Base-by-base conservation (phyloP, 495 filamentous ascomycete species). In the Tuber umbilicatum region DNA sequence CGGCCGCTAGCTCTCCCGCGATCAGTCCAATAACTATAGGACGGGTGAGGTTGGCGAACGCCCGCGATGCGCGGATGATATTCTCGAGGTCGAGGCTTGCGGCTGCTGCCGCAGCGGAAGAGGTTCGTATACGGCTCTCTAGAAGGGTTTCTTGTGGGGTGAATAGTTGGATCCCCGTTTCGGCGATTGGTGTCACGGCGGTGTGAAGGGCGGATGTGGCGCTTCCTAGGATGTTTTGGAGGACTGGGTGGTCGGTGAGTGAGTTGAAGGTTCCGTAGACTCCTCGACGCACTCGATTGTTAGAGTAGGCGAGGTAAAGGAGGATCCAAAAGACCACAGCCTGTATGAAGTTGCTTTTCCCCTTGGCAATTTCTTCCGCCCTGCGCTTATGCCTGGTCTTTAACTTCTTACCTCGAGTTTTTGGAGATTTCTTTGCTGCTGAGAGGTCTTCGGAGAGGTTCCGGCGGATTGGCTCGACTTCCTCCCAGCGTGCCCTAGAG, bases 391-490 rank as follows among this genome's bases (percentile, higher is more conserved):
- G n/a, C 12, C 12, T 31, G 2, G n/a, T n/a, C 27, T 31, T 64
- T 64, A 9, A 10, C 14, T 31, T 64, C 55, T 27, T 55, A 21
- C 12, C n/a, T 14, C 55, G 55, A 31, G 55, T 31, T 64, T 14
- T 12, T 16, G 27, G n/a, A 31, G 12, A 2, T 64, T 10, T 6
- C 27, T 14, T 31, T 6, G 27, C 55, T 5, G n/a, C 55, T 17
- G n/a, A 31, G 55, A 64, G 55, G 27, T 64, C 55, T 14, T 64
- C n/a, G n/a, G 55, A 64, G 55, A 64, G 55, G n/a, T 64, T 64
- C n/a, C 55, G 55, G n/a, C 55, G 55, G 27, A 31, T 16, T 64
- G 12, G 27, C 27, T 31, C 55, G n/a, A 64, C 55, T 3, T 31
- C 55, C n/a, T 64, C 55, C 55, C 55, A 64, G 7, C 55, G 55